Base-by-base conservation (phyloP, 108 stramenopile genomes). In the Pelagomonas calceolata region DNA sequence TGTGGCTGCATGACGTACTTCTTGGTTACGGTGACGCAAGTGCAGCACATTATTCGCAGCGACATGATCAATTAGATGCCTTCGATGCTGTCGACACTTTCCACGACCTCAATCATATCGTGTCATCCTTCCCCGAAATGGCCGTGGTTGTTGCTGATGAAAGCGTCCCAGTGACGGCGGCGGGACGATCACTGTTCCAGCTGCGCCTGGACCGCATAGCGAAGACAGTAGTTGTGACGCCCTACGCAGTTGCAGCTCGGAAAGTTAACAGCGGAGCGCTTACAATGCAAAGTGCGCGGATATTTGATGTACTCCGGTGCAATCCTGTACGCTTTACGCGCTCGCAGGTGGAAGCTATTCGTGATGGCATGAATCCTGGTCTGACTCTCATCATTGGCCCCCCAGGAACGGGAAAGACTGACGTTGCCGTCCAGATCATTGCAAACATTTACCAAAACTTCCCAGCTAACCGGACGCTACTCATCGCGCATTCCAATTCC, bases 401-500 rank as follows among this genome's bases (percentile, higher is more conserved):
- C 33, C 98, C 98, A 12, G 97, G 94, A 65, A 95, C 93, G 43
- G 90, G 90, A 43, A 92, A 94, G 72, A 91, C 93, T 12, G 94
- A 97, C 83, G 88, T 90, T n/a, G 96, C 93, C 30, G 93, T 93
- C 21, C 94, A 95, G 77, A 94, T 96, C 68, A 93, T 99, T 71
- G 82, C 90, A 21, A 95, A 91, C 80, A 78, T 99, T 15, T 96
- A 93, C 79, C 94, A 91, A 73, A 87, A 89, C 34, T 94, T 85
- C 74, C 96, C 98, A 44, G 86, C 80, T 34, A 93, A 99, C 75
- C 69, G 93, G 67, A 94, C 93, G 32, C 86, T 99, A 32, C 84
- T 99, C 45, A 90, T 99, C 66, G 95, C 98, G 29, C 98, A 99
- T 81, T 92, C 91, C 31, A 99, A 99, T 82, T 95, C 96, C 66